A percentile compares a stretch with the other conserved stretches of the same genome.
Evolutionary conservation across 2,329 filamentous ascomycete species (phyloP).

Genomic region (Cercospora beticola): DNA sequence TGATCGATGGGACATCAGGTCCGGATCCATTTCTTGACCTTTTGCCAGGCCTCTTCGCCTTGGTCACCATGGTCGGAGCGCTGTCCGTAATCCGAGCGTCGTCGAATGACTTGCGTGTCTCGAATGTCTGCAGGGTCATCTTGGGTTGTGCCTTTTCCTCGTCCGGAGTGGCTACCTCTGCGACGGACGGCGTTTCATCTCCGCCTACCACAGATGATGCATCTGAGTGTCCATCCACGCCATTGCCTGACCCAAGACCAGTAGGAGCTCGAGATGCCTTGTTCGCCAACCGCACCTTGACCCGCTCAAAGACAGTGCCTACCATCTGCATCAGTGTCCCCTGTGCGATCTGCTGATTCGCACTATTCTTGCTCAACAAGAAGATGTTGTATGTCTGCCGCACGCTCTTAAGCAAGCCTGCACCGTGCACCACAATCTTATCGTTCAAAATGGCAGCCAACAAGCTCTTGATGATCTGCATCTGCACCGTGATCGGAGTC

Average conservation of each 20-base stretch:
- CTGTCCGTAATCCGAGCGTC: conserved; percentile 66
- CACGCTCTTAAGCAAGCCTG: conserved; percentile 91
- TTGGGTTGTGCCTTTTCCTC: conserved; percentile 53
- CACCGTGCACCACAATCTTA: conserved; percentile 97
- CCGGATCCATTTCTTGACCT: conserved; percentile 47
- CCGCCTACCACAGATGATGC: conserved; percentile 27
- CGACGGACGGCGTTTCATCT: conserved; percentile 30
- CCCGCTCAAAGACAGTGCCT: conserved; percentile 93
- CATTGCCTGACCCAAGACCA: conserved; percentile 45
- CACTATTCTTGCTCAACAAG: conserved; percentile 85
- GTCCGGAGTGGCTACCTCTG: conserved; percentile 44
- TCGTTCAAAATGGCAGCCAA: conserved; percentile 95
- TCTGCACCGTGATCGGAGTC: conserved; percentile 85
- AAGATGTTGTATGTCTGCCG: conserved; percentile 99
- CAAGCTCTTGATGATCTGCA: conserved; percentile 97
- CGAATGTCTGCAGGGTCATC: conserved; percentile 68
- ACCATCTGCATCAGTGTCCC: conserved; percentile 98
- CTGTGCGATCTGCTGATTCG: conserved; percentile 96
- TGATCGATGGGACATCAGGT: conserved; percentile 41
- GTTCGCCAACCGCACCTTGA: conserved; percentile 80
- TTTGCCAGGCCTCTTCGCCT: conserved; percentile 47
- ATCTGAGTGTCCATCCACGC: conserved; percentile 33
- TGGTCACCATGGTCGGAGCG: conserved; percentile 65
- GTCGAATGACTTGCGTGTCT: conserved; percentile 65
- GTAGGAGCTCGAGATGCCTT: conserved; percentile 70